Evolutionary conservation across 495 filamentous ascomycete species (phyloP).

Genomic region (Neurospora sp.): DNA sequence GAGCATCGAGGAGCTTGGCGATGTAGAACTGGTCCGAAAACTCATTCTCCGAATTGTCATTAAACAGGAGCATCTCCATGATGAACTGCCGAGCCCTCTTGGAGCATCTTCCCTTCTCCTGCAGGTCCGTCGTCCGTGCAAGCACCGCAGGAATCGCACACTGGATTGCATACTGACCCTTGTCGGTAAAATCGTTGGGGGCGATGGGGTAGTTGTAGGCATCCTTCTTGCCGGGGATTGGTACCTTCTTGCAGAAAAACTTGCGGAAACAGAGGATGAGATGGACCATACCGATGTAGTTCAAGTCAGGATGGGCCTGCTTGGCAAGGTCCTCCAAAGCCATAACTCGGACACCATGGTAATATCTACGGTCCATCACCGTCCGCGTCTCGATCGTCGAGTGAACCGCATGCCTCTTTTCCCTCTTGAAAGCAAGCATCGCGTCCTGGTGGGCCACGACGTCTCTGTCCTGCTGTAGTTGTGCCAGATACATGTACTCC

Average conservation of each 20-base stretch:
- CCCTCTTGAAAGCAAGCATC: slow-evolving; percentile 35
- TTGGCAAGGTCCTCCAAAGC: slow-evolving; percentile 66
- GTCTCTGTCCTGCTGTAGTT: slow-evolving; percentile 94
- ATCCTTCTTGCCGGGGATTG: slow-evolving; percentile 17
- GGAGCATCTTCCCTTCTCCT: slow-evolving; percentile 71
- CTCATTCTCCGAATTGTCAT: slow-evolving; percentile 82
- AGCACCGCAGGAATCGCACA: slow-evolving; percentile 71
- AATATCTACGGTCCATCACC: slow-evolving; percentile 85
- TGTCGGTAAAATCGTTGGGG: slow-evolving; percentile 83
- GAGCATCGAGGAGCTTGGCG: slow-evolving; percentile 61
- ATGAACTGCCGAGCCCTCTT: slow-evolving; percentile 66
- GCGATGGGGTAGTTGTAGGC: slow-evolving; percentile 57
- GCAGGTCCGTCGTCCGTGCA: slow-evolving; percentile 45
- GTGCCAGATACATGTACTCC: slow-evolving; percentile 93
- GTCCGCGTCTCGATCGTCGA: slow-evolving; percentile 82
- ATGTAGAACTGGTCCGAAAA: slow-evolving; percentile 85
- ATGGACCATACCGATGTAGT: slow-evolving; percentile 76
- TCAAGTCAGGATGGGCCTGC: slow-evolving; percentile 49
- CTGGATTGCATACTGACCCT: slow-evolving; percentile 70
- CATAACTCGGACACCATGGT: slow-evolving; percentile 78
- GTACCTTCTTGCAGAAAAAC: slow-evolving; percentile 64
- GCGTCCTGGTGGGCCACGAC: slow-evolving; percentile 87
- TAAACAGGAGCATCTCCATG: slow-evolving; percentile 79
- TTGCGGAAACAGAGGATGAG: slow-evolving; percentile 76
- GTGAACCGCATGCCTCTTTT: slow-evolving; percentile 55